Base-by-base conservation (phyloP, 2,329 filamentous ascomycete genomes). In the Colletotrichum truncatum region DNA sequence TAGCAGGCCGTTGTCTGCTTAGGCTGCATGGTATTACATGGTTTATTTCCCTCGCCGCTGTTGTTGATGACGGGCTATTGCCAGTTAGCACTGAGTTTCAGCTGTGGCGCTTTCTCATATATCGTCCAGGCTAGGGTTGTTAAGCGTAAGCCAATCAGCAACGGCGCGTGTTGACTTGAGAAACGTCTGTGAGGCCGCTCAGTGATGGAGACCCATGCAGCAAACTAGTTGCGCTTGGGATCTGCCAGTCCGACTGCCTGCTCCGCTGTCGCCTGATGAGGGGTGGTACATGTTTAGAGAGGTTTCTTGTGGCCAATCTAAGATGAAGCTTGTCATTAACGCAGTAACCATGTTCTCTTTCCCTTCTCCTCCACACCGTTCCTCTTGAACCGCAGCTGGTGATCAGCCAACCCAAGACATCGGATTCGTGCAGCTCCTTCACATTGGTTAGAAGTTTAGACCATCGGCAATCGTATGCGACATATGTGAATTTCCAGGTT, bases 81-180 rank as follows among this genome's bases (percentile, higher is more conserved):
- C n/a, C 25, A 49, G 41, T 61, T 64, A 36, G 34, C 65, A 70
- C 55, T 67, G 52, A 63, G 68, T 70, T 74, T 78, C 76, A 79
- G 76, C 77, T 75, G 76, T 77, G 76, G 77, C 76, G 76, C 72
- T 68, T 72, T 70, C 68, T 70, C 67, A 64, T 67, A 68, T 71
- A 69, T 71, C 69, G 67, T 64, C 69, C 67, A 67, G 65, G 68
- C 70, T 69, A 71, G 70, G 70, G 71, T 73, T 52, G 32, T 56
- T 46, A 49, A 56, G 51, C 25, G 25, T 18, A 46, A 64, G 52
- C 74, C 76, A 77, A 78, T 78, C 73, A 76, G 6, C 23, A 32
- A 25, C 45, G 26, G n/a, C 34, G 14, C 14, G 6, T 16, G 63
- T 46, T 23, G 62, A 56, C 57, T 14, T n/a, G 32, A 62, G 38